A percentile compares a stretch with the other conserved stretches of the same genome.
phyloP scores from a whole-genome alignment of 495 filamentous ascomycete genomes.

The Daldinia decipiens region DNA sequence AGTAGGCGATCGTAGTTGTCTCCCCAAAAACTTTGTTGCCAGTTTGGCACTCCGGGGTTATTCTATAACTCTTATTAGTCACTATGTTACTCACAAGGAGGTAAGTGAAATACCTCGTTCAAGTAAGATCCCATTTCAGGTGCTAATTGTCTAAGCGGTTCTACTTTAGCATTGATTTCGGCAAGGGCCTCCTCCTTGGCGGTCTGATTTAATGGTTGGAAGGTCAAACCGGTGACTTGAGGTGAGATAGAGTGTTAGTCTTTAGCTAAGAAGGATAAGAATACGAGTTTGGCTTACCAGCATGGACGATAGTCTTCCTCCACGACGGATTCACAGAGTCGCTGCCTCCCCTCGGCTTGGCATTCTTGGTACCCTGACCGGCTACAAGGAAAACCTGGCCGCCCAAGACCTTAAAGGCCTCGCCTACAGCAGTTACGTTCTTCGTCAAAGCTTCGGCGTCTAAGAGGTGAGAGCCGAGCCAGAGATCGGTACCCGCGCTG shows the following conservation, averaged over 20 bases:
- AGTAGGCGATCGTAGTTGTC: constrained; percentile 58
- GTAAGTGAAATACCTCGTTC: constrained; percentile 50
- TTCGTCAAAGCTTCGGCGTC: constrained; percentile 46
- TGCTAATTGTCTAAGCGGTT: constrained; percentile 51
- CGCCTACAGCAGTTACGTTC: constrained; percentile 30
- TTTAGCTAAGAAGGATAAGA: background rate
- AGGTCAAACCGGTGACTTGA: constrained; percentile 50
- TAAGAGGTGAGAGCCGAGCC: constrained; percentile 56
- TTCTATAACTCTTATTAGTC: constrained; percentile 52
- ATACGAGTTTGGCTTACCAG: constrained; percentile 31
- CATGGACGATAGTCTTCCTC: constrained; percentile 62
- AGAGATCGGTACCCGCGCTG: constrained; percentile 52
- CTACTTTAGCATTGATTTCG: constrained; percentile 56
- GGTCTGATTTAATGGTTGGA: constrained; percentile 53
- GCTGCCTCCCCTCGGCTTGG: constrained; percentile 54
- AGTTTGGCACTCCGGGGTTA: constrained; percentile 58
- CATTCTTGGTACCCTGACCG: constrained; percentile 50
- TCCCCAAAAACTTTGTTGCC: constrained; percentile 63
- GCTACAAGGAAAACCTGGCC: constrained; percentile 47
- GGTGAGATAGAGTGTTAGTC: background rate
- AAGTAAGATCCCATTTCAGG: constrained; percentile 54
- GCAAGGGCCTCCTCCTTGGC: constrained; percentile 50
- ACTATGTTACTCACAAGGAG: background rate
- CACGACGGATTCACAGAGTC: constrained; percentile 65
- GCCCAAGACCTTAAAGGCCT: constrained; percentile 33